Conservation (phyloP, 306 rosid species). For the Morella rubra region DNA sequence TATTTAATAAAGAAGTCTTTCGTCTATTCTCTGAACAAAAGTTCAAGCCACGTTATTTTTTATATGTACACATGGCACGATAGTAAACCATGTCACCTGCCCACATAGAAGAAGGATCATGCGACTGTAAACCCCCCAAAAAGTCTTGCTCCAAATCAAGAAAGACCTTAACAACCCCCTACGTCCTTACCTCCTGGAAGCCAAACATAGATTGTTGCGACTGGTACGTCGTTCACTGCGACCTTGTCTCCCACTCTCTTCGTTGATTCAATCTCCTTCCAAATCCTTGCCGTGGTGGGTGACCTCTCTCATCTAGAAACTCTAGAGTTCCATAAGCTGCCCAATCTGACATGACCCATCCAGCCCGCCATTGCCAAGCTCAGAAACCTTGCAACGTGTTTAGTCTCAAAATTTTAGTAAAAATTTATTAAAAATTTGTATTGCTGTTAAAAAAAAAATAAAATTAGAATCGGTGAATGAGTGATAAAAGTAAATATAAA, state of each 20-base stretch:
- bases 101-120: too few species aligned
- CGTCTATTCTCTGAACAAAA: too few species aligned
- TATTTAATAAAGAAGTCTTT: too few species aligned
- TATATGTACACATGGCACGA: too few species aligned
- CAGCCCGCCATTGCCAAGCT: constrained; percentile 61
- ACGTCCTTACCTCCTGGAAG: constrained; percentile 58
- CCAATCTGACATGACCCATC: constrained; percentile 60
- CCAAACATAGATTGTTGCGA: constrained; percentile 57
- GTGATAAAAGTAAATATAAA: too few species aligned
- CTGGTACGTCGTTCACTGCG: constrained; percentile 62
- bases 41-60: too few species aligned
- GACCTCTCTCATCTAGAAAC: constrained; percentile 57
- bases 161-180: constrained; percentile 67
- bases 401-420: too few species aligned
- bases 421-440: too few species aligned
- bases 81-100: too few species aligned
- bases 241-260: constrained; percentile 44
- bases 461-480: too few species aligned
- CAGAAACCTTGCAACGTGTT: constrained; percentile 19
- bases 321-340: constrained; percentile 54
- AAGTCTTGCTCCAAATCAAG: constrained; percentile 64
- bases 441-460: too few species aligned
- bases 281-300: constrained; percentile 62
- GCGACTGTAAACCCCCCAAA: constrained; percentile 20
- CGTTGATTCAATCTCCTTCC: constrained; percentile 41